A percentile compares a stretch with the other conserved stretches of the same genome.
Evolutionary conservation across 1,139 yeast genomes (phyloP).

Genomic region (Kodamaea sp.): DNA sequence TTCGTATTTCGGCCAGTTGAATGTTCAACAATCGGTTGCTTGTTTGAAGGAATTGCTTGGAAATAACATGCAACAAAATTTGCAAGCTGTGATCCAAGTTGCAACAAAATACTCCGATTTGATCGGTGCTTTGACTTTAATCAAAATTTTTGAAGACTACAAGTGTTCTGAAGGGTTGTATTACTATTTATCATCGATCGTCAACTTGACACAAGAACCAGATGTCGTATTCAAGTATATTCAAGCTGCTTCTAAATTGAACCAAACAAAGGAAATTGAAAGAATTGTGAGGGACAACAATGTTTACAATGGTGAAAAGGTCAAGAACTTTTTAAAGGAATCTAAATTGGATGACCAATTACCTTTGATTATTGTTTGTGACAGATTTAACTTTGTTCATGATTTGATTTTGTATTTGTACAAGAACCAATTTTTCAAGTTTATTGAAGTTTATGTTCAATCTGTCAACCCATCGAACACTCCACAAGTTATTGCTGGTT

Average conservation of each 20-base stretch:
- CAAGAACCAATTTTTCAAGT: conserved; percentile 92
- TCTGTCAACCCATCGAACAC: conserved; percentile 94
- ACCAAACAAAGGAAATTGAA: conserved; percentile 92
- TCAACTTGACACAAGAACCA: conserved; percentile 88
- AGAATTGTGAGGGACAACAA: conserved; percentile 92
- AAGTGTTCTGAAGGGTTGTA: conserved; percentile 91
- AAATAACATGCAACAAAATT: conserved; percentile 76
- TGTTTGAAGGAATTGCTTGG: conserved; percentile 84
- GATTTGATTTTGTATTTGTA: conserved; percentile 89
- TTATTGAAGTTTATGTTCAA: conserved; percentile 95
- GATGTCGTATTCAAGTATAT: conserved; percentile 95
- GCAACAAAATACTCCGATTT: conserved; percentile 95
- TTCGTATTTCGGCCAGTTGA: conserved; percentile 85
- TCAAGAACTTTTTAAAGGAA: conserved; percentile 93
- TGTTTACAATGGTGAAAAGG: conserved; percentile 94
- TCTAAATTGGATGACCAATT: conserved; percentile 91
- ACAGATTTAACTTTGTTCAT: conserved; percentile 85
- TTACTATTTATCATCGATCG: conserved; percentile 89
- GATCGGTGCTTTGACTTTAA: conserved; percentile 80
- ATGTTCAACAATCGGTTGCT: conserved; percentile 88
- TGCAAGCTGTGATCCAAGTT: conserved; percentile 92
- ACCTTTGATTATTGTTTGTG: conserved; percentile 95
- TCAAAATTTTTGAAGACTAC: conserved; percentile 89
- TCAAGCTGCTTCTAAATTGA: conserved; percentile 87
- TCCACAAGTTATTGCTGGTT: conserved; percentile 94